These are phyloP conservation scores for Trypethelium eluteriae DNA, from an alignment of 495 filamentous ascomycete species.

Conservation along the genomic window DNA sequence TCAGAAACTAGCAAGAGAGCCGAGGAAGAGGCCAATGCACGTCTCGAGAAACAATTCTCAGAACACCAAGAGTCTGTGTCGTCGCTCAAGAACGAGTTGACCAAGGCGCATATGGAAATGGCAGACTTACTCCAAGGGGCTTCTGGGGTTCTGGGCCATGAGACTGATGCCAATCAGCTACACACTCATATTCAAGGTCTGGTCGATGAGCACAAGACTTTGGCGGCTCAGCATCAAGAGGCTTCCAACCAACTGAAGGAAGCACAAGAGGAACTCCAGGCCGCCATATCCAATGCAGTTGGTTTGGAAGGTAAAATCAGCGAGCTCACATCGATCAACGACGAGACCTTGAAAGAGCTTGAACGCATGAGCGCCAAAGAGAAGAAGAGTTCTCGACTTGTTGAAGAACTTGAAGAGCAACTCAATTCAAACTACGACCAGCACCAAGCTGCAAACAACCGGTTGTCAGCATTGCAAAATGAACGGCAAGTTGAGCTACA, in stretches of 20 bases:
- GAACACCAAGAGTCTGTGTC: conserved; percentile 52
- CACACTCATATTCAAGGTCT: conserved; percentile 43
- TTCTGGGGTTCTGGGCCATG: conserved; percentile 43
- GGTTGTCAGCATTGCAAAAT: conserved; percentile 61
- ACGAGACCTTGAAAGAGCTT: conserved; percentile 41
- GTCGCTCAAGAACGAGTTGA: conserved; percentile 59
- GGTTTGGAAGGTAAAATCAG: conserved; percentile 49
- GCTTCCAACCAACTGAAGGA: conserved; percentile 34
- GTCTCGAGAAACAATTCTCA: conserved; percentile 35
- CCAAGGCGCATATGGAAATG: conserved; percentile 61
- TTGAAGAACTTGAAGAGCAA: conserved; percentile 95
- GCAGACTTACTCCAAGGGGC: conserved; percentile 50
- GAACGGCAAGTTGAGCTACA: conserved; percentile 57
- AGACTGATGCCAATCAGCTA: conserved; percentile 41
- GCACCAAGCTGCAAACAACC: conserved; percentile 70
- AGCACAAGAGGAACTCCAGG: conserved; percentile 59
- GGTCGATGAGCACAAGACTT: conserved; percentile 31
- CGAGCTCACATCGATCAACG: conserved; percentile 36
- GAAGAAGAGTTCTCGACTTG: conserved; percentile 77
- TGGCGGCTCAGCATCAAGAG: conserved; percentile 32
- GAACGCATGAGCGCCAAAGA: conserved; percentile 54
- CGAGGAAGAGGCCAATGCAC: conserved; percentile 16
- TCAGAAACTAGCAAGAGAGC: conserved; percentile 41
- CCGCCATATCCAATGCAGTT: conserved; percentile 37
- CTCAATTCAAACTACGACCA: conserved; percentile 92